Evolutionary conservation across 345 rosid genomes (phyloP).

Genomic region (Boechera stricta): DNA sequence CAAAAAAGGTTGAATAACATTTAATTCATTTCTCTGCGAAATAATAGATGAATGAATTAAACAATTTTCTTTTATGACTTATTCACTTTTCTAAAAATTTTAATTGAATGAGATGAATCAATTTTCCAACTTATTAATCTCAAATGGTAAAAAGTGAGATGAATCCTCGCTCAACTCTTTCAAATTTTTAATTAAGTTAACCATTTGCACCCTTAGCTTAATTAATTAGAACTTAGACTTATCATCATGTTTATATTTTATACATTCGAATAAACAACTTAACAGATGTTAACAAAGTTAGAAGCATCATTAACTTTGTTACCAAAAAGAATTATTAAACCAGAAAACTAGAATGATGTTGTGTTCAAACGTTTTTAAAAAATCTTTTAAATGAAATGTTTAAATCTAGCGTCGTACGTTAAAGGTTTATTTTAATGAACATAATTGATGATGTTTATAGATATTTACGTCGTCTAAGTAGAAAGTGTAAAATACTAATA

Average conservation of each 20-base stretch:
- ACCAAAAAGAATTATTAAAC: neutral
- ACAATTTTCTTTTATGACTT: too few species aligned
- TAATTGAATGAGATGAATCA: too few species aligned
- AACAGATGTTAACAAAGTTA: neutral
- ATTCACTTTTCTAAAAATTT: too few species aligned
- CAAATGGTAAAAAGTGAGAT: too few species aligned
- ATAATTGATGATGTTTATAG: neutral
- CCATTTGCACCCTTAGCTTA: too few species aligned
- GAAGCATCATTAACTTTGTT: neutral
- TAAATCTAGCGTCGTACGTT: neutral
- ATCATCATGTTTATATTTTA: neutral
- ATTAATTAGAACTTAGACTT: neutral
- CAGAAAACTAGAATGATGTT: neutral
- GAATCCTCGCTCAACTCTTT: too few species aligned
- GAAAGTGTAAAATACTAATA: neutral
- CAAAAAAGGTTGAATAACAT: too few species aligned
- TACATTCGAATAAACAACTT: neutral
- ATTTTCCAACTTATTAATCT: too few species aligned
- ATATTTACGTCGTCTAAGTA: neutral
- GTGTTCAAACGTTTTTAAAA: neutral
- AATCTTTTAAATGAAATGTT: neutral
- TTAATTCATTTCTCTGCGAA: too few species aligned
- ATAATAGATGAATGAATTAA: too few species aligned
- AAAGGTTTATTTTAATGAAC: too few species aligned
- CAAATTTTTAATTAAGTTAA: too few species aligned